Percentiles rank a stretch among this genome's conserved stretches.
Conservation (phyloP, 1,284 basidiomycete species). For the Polyporus tsugae region DNA sequence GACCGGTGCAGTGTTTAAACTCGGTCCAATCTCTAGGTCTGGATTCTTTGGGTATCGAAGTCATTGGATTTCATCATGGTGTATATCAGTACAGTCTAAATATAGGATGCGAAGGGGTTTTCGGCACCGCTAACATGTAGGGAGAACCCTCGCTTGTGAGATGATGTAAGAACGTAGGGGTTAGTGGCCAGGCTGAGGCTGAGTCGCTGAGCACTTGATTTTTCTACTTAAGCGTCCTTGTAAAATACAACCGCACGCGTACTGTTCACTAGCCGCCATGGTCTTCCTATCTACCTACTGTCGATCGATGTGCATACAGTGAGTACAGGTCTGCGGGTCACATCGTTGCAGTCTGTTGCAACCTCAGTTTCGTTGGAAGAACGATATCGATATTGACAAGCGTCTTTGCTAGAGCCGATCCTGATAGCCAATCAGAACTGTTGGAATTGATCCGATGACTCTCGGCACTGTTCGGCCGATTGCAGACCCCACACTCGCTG, state of each 20-base stretch:
- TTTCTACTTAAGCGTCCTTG: too few species aligned
- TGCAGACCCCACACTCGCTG: conserved; percentile 21
- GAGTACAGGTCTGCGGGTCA: background rate
- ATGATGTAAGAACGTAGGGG: background rate
- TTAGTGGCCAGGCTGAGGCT: background rate
- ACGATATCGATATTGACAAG: background rate
- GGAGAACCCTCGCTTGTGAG: background rate
- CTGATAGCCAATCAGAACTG: background rate
- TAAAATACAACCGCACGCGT: background rate
- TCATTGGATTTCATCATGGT: background rate
- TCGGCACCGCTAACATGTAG: too few species aligned
- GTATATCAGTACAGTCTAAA: background rate
- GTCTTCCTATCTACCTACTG: background rate
- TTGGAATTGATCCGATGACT: conserved; percentile 7
- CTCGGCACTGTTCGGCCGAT: conserved; percentile 31
- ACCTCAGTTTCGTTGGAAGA: background rate
- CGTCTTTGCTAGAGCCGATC: background rate
- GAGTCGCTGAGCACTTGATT: too few species aligned
- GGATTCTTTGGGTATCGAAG: background rate
- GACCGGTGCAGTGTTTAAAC: background rate
- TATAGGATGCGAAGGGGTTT: too few species aligned
- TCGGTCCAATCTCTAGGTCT: background rate
- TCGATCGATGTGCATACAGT: background rate
- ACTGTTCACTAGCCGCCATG: background rate
- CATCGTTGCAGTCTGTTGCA: background rate